A percentile compares a stretch with the other conserved stretches of the same genome.
Evolutionary conservation across 2,329 filamentous ascomycete species (phyloP).

Genomic region (Thermomyces lanuginosus): DNA sequence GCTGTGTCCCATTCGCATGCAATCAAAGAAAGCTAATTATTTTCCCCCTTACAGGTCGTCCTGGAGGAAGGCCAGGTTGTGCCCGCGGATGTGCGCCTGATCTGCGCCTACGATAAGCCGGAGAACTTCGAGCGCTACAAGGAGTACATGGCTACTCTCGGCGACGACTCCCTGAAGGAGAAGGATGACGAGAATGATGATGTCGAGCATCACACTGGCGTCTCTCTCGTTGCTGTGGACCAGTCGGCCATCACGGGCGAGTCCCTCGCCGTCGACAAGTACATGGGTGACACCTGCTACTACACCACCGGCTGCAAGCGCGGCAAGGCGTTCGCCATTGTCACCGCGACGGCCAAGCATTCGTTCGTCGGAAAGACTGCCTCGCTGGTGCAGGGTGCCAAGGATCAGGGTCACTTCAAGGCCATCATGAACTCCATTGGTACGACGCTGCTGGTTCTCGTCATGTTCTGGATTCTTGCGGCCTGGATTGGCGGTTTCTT

Average conservation of each 20-base stretch:
- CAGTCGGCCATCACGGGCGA: slow-evolving; percentile 62
- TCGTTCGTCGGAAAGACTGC: slow-evolving; percentile 60
- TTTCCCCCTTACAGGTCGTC: slow-evolving; percentile 32
- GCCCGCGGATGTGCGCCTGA: slow-evolving; percentile 49
- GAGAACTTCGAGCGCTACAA: slow-evolving; percentile 48
- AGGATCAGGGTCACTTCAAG: slow-evolving; percentile 61
- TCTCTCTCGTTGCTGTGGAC: slow-evolving; percentile 49
- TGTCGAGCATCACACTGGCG: slow-evolving; percentile 43
- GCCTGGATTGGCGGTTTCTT: slow-evolving; percentile 61
- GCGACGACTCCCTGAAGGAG: slow-evolving; percentile 38
- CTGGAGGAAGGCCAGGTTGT: slow-evolving; percentile 53
- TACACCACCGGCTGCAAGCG: slow-evolving; percentile 65
- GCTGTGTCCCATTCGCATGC: no score
- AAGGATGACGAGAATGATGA: slow-evolving; percentile 35
- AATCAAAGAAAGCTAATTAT: no score
- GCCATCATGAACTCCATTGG: slow-evolving; percentile 63
- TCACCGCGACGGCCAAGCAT: slow-evolving; percentile 46
- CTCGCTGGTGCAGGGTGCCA: slow-evolving; percentile 50
- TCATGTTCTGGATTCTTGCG: slow-evolving; percentile 54
- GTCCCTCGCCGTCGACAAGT: slow-evolving; percentile 41
- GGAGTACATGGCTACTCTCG: slow-evolving; percentile 41
- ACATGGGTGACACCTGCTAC: slow-evolving; percentile 55
- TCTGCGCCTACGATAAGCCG: slow-evolving; percentile 50
- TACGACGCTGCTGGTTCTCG: slow-evolving; percentile 50
- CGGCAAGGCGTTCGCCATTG: slow-evolving; percentile 52